phyloP scores from a whole-genome alignment of 2,329 filamentous ascomycete species.

The Hypoxylon sp. region DNA sequence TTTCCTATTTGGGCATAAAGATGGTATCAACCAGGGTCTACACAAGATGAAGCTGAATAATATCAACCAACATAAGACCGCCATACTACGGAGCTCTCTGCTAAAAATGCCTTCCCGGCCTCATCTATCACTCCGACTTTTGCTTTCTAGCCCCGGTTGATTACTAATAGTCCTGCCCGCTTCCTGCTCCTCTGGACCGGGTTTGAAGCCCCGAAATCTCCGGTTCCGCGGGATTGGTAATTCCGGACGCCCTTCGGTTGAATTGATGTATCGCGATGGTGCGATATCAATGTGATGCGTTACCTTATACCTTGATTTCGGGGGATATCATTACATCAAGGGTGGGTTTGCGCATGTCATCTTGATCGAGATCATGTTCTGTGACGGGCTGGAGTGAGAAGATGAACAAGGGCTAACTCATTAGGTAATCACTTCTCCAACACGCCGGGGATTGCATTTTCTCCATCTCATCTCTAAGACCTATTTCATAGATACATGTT shows the following conservation, averaged over 20 bases:
- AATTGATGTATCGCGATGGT: conserved; percentile 9
- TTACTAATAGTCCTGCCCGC: conserved; percentile 3
- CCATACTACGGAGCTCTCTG: not conserved
- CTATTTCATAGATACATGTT: not conserved
- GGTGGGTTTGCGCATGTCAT: not conserved
- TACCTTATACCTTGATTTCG: not conserved
- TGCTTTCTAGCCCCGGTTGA: not conserved
- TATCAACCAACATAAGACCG: not conserved
- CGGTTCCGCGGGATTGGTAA: conserved; percentile 16
- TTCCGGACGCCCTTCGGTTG: conserved; percentile 19
- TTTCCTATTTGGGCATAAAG: conserved; percentile 1
- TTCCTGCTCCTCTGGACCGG: not conserved
- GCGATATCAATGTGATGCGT: not conserved
- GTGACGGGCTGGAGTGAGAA: not conserved
- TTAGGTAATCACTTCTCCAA: not conserved
- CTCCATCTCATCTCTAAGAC: not conserved
- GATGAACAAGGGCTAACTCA: not conserved
- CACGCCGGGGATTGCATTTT: not conserved
- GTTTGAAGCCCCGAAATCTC: not conserved
- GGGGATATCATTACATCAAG: not conserved
- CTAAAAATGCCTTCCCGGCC: not conserved
- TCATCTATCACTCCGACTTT: not conserved
- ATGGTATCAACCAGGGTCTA: not conserved
- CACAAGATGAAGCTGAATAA: not conserved
- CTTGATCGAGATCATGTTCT: not conserved